A percentile compares a stretch with the other conserved stretches of the same genome.
These are phyloP conservation scores for Aspergillus saccharolyticus DNA, from an alignment of 495 filamentous ascomycete species.

Conservation along the genomic window DNA sequence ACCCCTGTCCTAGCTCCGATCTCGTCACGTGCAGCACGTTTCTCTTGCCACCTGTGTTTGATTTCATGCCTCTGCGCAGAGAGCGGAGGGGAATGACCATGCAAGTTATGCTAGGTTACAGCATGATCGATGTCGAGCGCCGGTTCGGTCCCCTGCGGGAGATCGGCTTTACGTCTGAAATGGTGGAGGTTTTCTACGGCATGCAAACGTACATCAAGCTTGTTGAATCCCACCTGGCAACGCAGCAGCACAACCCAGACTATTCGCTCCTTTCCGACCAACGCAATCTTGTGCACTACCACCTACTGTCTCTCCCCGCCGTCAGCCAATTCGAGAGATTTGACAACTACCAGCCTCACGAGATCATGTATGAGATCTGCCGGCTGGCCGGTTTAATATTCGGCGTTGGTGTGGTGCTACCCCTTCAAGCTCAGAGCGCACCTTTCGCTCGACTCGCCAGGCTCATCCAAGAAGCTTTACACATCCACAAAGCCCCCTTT, in stretches of 20 bases:
- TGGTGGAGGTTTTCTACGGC: conserved; percentile 31
- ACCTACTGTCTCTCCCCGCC: conserved; percentile 27
- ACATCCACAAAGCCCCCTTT: conserved; percentile 4
- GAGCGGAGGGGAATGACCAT: conserved; percentile 16
- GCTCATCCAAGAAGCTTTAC: conserved; percentile 21
- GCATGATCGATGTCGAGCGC: conserved; percentile 19
- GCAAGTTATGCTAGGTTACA: conserved; percentile 29
- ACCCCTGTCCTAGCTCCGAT: conserved; percentile 29
- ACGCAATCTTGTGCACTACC: conserved; percentile 34
- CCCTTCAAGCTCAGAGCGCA: conserved; percentile 33
- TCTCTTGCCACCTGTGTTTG: conserved; percentile 28
- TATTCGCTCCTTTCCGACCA: conserved; percentile 31
- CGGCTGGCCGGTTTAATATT: conserved; percentile 33
- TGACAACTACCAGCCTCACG: conserved; percentile 13
- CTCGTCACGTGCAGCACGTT: conserved; percentile 29
- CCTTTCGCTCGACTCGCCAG: conserved; percentile 27
- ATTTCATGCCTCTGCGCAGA: conserved; percentile 30
- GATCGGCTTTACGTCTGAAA: conserved; percentile 29
- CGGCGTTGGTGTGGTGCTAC: conserved; percentile 37
- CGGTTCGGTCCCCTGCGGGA: conserved; percentile 23
- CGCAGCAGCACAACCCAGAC: conserved; percentile 10
- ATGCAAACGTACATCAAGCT: conserved; percentile 26
- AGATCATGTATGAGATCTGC: conserved; percentile 33
- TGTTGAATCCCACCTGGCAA: conserved; percentile 18
- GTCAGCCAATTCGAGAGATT: conserved; percentile 16